A percentile compares a stretch with the other conserved stretches of the same genome.
Conservation (phyloP, 2,329 filamentous ascomycete genomes). For the Stachybotrys chlorohalonatus region DNA sequence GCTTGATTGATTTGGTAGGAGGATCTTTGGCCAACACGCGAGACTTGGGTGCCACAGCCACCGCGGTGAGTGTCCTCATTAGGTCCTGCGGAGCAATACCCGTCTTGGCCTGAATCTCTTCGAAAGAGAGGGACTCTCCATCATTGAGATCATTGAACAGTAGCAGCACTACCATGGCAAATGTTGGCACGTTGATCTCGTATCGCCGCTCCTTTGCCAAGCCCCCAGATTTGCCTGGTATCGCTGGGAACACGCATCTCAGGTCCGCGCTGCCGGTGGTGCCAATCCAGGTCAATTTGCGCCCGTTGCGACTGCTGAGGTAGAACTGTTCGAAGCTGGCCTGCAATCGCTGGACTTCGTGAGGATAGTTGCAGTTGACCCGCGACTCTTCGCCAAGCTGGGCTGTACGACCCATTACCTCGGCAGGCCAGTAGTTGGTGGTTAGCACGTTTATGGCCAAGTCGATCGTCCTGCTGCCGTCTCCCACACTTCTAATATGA, state of each 20-base stretch:
- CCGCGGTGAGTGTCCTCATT: constrained; percentile 66
- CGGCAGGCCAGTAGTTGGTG: constrained; percentile 90
- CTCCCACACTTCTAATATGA: constrained; percentile 46
- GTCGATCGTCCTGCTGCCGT: constrained; percentile 52
- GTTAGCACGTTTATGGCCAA: constrained; percentile 80
- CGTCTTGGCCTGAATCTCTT: constrained; percentile 76
- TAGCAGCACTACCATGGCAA: constrained; percentile 81
- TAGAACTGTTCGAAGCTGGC: constrained; percentile 87
- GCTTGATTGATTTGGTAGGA: constrained; percentile 65
- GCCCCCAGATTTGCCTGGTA: constrained; percentile 57
- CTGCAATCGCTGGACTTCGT: constrained; percentile 65
- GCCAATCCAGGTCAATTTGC: constrained; percentile 75
- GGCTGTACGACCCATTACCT: constrained; percentile 63
- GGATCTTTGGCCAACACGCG: constrained; percentile 75
- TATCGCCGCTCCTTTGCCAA: constrained; percentile 63
- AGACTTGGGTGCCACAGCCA: constrained; percentile 77
- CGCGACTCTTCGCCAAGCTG: constrained; percentile 35
- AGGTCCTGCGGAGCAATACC: constrained; percentile 70
- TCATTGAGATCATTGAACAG: constrained; percentile 74
- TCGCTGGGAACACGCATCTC: constrained; percentile 65
- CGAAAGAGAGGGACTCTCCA: constrained; percentile 44
- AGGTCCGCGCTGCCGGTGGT: constrained; percentile 74
- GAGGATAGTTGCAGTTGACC: constrained; percentile 59
- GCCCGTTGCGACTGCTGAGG: constrained; percentile 74
- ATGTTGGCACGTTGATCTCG: constrained; percentile 86